These are phyloP conservation scores for Pyropia yezoensis DNA, from an alignment of 23 red algal genomes.

Conservation along the genomic window DNA sequence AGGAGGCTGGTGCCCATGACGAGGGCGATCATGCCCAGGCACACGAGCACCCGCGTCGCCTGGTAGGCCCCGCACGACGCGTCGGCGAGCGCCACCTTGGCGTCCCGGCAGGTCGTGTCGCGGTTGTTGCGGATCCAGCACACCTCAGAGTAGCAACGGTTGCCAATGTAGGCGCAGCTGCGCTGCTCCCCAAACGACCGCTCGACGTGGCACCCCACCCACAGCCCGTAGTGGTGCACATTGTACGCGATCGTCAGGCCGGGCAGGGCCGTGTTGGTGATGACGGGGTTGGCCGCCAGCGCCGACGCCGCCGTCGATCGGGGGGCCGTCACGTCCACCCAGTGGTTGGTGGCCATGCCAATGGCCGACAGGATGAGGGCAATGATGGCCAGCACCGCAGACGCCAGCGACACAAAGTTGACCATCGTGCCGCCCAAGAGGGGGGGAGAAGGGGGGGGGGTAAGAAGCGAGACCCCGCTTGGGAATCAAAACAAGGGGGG, in stretches of 20 bases:
- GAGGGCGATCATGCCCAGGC: constrained; percentile 11
- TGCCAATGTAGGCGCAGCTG: constrained; percentile 52
- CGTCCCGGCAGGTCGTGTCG: constrained; percentile 31
- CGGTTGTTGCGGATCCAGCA: constrained; percentile 51
- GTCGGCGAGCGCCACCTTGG: constrained; percentile 5
- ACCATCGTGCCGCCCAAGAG: too few relatives aligned
- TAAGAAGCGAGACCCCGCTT: too few relatives aligned
- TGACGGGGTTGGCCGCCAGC: too few relatives aligned
- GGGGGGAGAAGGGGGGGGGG: too few relatives aligned
- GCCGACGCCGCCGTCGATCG: too few relatives aligned
- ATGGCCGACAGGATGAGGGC: constrained; percentile 45
- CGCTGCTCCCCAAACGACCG: constrained; percentile 12
- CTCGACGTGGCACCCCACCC: constrained; percentile 61
- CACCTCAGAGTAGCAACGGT: constrained; percentile 42
- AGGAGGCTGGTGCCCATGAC: constrained; percentile 36
- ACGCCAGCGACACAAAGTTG: too few relatives aligned
- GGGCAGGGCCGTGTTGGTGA: too few relatives aligned
- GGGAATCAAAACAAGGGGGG: too few relatives aligned
- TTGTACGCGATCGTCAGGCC: constrained; percentile 29
- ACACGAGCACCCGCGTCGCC: constrained; percentile 23
- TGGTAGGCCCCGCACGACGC: constrained; percentile 35
- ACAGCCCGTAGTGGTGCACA: constrained; percentile 41
- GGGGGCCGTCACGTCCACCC: constrained; percentile 18
- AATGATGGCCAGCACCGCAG: constrained; percentile 24
- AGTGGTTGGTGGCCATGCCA: constrained; percentile 46